These are phyloP conservation scores for Pichia sp. DNA, from an alignment of 1,139 yeast species.

Conservation along the genomic window DNA sequence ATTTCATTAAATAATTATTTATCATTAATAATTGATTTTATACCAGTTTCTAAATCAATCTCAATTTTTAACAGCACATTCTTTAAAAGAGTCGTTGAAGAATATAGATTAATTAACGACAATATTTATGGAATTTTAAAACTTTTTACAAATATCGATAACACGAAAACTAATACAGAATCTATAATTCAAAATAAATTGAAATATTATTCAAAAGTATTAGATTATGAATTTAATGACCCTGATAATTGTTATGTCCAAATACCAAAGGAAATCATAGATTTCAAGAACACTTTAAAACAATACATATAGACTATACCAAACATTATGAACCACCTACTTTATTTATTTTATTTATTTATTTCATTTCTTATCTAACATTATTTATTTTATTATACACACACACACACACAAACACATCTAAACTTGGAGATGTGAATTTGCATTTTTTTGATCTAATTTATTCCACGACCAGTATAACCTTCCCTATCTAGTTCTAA, in stretches of 20 bases:
- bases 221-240: constrained; percentile 30
- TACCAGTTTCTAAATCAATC: constrained; percentile 16
- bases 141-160: constrained; percentile 16
- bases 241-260: constrained; percentile 29
- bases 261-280: constrained; percentile 27
- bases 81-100: constrained; percentile 27
- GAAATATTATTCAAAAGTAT: constrained; percentile 25
- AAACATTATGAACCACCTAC: neutral
- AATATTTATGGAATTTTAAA: constrained; percentile 31
- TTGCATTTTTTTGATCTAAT: too few relatives aligned
- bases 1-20: constrained; percentile 26
- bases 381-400: neutral
- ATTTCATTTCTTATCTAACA: neutral
- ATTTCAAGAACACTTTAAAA: constrained; percentile 20
- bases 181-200: constrained; percentile 17
- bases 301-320: neutral
- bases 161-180: neutral
- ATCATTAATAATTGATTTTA: constrained; percentile 25
- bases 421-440: too few relatives aligned
- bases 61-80: constrained; percentile 18
- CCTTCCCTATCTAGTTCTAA: too few relatives aligned
- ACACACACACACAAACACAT: neutral
- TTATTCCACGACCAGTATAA: too few relatives aligned
- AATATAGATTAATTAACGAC: constrained; percentile 28
- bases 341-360: neutral